Evolutionary conservation across 2,329 filamentous ascomycete species (phyloP).

Genomic region (Aureobasidium leucospermi): DNA sequence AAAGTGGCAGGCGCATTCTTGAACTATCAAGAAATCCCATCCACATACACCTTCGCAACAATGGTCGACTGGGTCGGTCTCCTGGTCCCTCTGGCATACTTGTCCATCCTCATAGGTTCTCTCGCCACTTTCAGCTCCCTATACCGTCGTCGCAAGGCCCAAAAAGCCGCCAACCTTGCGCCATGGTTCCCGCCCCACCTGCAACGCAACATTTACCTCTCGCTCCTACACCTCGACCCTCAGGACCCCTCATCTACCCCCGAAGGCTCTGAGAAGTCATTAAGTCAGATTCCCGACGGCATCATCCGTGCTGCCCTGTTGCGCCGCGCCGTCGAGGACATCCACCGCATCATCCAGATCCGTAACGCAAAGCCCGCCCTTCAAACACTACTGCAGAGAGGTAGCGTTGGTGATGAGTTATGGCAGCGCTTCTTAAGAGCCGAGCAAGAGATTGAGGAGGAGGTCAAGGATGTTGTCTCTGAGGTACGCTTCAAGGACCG

Average conservation of each 20-base stretch:
- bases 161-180: constrained; percentile 72
- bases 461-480: constrained; percentile 85
- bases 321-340: constrained; percentile 84
- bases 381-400: constrained; percentile 73
- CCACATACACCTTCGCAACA: constrained; percentile 24
- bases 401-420: constrained; percentile 90
- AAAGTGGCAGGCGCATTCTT: neutral
- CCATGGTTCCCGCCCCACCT: constrained; percentile 92
- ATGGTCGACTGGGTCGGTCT: constrained; percentile 76
- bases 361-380: constrained; percentile 83
- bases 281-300: constrained; percentile 66
- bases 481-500: constrained; percentile 54
- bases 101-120: constrained; percentile 78
- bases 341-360: constrained; percentile 82
- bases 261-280: constrained; percentile 57
- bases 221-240: constrained; percentile 72
- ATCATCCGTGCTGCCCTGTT: constrained; percentile 83
- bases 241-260: constrained; percentile 33
- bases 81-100: constrained; percentile 79
- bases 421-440: constrained; percentile 88
- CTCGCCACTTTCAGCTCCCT: constrained; percentile 87
- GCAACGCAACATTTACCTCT: constrained; percentile 90
- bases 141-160: constrained; percentile 84
- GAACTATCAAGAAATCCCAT: neutral
- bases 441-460: constrained; percentile 96